Base-by-base conservation (phyloP, 2,329 filamentous ascomycete genomes). In the Aureobasidium sp. region DNA sequence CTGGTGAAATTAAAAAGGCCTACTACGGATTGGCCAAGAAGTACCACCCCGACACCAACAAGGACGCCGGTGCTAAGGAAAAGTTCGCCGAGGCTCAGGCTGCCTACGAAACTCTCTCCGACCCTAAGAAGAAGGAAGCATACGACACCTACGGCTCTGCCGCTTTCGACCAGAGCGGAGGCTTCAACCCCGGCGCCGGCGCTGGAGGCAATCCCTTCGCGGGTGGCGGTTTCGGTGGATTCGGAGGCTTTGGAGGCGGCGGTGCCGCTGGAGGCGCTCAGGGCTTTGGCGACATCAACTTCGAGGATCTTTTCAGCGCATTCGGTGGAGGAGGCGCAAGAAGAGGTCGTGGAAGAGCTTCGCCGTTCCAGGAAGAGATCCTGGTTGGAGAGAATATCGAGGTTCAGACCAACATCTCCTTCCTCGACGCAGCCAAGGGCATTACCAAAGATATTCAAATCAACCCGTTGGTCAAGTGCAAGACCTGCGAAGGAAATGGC, bases 21-120 rank as follows among this genome's bases (percentile, higher is more conserved):
- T 99, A 99, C 79, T 99, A 99, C 73, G 90, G 92, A 55, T 81
- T 97, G 63, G 94, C 94, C 25, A 99, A 99, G 77, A 99, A 97
- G 72, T 99, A 86, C 73, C 94, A 99, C 70, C 94, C 94, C 9
- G 94, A 99, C 73, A 97, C 94, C 39, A 99, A 97, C 81, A 97
- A 97, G 75, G 94, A 97, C 68, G 75, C 90, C 3, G 83, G 80
- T n/a, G 92, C 94, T 39, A 97, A 97, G 74, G 94, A 97, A 69
- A 93, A 89, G 70, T 99, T 99, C 70, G 84, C 87, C 65, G 93
- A 97, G 68, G 90, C 95, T 60, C 94, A 99, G 75, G 85, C 89
- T 36, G 91, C 94, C 29, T 99, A 99, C 76, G 94, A 99, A 75
- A 81, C 97, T 45, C 81, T 99, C 8, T 95, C 91, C 50, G 94